Base-by-base conservation (phyloP, 2,329 filamentous ascomycete species). In the Thielaviopsis ethacetica region DNA sequence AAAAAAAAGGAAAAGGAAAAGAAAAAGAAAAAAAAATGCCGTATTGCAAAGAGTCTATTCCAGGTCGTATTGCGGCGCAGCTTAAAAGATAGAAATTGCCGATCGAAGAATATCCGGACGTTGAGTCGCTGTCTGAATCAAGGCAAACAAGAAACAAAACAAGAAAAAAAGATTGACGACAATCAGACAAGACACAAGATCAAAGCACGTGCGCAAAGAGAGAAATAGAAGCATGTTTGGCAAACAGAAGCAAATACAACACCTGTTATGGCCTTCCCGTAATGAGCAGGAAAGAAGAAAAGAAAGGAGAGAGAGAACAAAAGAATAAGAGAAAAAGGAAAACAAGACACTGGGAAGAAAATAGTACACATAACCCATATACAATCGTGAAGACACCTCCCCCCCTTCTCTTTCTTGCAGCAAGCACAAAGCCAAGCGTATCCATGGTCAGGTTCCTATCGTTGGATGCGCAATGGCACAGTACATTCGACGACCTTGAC, bases 321-420 rank as follows among this genome's bases (percentile, higher is more conserved):
- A 19, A 27, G 26, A n/a, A 30, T 15, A 30, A 30, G 12, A 27
- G 22, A 53, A 24, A 38, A 58, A 47, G 41, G 27, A 38, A 57
- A 19, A 38, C 19, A 27, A 58, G 30, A 53, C 34, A 57, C 38
- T 17, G 44, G 38, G 53, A 56, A 51, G 24, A 55, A 55, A 56
- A 52, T 21, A 56, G 47, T 58, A 61, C 56, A 58, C 59, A 61
- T 61, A 58, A 61, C 47, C 59, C 59, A 61, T 56, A 61, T 61
- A 61, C 59, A 57, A 57, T 61, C 57, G 30, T 61, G 17, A 56
- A 53, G 56, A 60, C 53, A 60, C 47, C 30, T 44, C 38, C 30
- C 15, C 13, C 38, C 55, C 50, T 52, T 57, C 59, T 58, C 59
- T 51, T 56, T 55, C 54, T 53, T 34, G 41, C 34, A 51, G 54